A percentile compares a stretch with the other conserved stretches of the same genome.
Evolutionary conservation across 23 red algal species (phyloP).

Genomic region (Cyanidiococcus yangmingshanensis): DNA sequence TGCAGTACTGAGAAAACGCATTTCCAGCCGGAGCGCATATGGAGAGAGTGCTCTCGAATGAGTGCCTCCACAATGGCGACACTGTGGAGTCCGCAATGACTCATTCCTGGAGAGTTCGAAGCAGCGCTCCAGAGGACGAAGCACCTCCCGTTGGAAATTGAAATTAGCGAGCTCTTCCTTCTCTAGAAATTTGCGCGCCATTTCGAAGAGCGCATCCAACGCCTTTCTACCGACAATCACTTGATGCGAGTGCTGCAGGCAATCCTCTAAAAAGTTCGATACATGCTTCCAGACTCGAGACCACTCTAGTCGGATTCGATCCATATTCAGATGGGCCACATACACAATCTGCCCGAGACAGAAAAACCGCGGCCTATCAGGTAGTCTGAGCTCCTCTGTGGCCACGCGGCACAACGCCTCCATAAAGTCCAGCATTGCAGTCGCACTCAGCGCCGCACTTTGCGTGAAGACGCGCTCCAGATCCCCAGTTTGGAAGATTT

Average conservation of each 20-base stretch:
- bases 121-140: constrained; percentile 65
- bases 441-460: constrained; percentile 18
- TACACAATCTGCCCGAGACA: constrained; percentile 77
- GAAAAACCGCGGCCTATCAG: constrained; percentile 37
- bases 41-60: constrained; percentile 34
- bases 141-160: constrained; percentile 70
- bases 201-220: constrained; percentile 55
- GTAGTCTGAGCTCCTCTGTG: constrained; percentile 43
- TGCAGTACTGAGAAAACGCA: constrained; percentile 67
- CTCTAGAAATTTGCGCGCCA: constrained; percentile 65
- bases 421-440: constrained; percentile 60
- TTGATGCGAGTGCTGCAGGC: constrained; percentile 49
- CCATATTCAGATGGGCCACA: constrained; percentile 74
- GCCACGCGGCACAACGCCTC: constrained; percentile 51
- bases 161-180: constrained; percentile 78
- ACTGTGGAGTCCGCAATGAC: constrained; percentile 21
- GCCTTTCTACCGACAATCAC: constrained; percentile 47
- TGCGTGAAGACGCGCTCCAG: constrained; percentile 17
- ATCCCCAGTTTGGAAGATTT: not conserved
- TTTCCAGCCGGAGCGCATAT: constrained; percentile 86
- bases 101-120: constrained; percentile 18
- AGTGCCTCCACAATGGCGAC: constrained; percentile 53
- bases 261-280: constrained; percentile 49
- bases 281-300: constrained; percentile 69
- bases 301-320: constrained; percentile 67